Conservation (phyloP, 2,329 filamentous ascomycete species). For the Talaromyces amestolkiae region DNA sequence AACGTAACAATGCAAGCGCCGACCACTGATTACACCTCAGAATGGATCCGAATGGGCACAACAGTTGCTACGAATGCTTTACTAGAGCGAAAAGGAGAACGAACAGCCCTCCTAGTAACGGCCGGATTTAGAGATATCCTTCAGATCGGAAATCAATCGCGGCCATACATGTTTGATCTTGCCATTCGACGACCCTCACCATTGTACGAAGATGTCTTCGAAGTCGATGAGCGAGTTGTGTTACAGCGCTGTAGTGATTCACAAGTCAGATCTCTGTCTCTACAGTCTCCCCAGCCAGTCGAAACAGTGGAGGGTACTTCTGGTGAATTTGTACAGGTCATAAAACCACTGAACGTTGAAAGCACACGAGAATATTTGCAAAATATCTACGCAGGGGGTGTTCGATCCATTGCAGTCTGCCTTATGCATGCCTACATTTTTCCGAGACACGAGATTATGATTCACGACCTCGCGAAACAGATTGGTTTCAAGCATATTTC, state of each 20-base stretch:
- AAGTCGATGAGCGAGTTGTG: conserved; percentile 70
- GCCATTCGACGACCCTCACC: conserved; percentile 83
- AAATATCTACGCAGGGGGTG: not conserved
- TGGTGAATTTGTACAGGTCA: not conserved
- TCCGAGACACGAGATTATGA: conserved; percentile 74
- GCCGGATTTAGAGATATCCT: conserved; percentile 65
- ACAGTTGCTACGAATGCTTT: conserved; percentile 90
- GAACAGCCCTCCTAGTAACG: conserved; percentile 86
- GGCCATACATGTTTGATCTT: conserved; percentile 87
- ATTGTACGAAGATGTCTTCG: conserved; percentile 76
- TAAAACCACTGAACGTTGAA: not conserved
- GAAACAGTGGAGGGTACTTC: not conserved
- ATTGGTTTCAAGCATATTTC: conserved; percentile 75
- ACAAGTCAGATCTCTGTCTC: conserved; percentile 55
- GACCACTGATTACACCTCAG: not conserved
- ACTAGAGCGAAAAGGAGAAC: conserved; percentile 84
- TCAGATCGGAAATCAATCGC: conserved; percentile 83
- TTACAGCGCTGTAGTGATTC: not conserved
- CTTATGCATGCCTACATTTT: conserved; percentile 50
- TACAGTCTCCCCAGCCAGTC: conserved; percentile 35
- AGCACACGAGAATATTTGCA: conserved; percentile 7
- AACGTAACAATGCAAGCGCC: not conserved
- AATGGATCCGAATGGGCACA: conserved; percentile 66
- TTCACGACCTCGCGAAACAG: conserved; percentile 74
- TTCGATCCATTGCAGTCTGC: conserved; percentile 5